Percentiles rank a stretch among this genome's conserved stretches.
Evolutionary conservation across 192 early-diverging fungal species (phyloP).

Genomic region (Endogone sp.): DNA sequence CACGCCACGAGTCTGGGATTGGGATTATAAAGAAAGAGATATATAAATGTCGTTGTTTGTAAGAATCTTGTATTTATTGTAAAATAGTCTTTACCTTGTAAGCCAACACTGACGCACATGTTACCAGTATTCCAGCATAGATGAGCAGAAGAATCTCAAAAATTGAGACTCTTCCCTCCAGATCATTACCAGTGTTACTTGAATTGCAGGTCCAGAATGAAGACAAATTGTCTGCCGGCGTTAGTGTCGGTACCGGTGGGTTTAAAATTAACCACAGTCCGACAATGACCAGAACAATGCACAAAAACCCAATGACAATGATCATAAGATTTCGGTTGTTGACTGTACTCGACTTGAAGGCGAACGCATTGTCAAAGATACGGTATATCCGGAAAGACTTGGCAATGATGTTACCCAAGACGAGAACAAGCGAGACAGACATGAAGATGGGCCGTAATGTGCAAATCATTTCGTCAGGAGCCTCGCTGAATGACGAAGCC

Average conservation of each 20-base stretch:
- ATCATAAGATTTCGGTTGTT: background rate
- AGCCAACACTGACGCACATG: constrained; percentile 40
- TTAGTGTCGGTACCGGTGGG: background rate
- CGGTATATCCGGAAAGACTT: constrained; percentile 52
- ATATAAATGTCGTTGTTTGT: too few relatives aligned
- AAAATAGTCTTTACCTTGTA: constrained; percentile 42
- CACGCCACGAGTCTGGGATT: background rate
- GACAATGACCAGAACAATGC: background rate
- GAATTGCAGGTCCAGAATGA: background rate
- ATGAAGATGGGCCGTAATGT: constrained; percentile 30
- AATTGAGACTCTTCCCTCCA: background rate
- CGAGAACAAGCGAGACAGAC: constrained; percentile 30
- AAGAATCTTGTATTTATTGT: too few relatives aligned
- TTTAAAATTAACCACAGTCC: background rate
- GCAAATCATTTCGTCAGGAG: constrained; percentile 33
- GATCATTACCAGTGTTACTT: background rate
- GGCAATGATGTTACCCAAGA: constrained; percentile 44
- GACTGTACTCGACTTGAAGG: constrained; percentile 12
- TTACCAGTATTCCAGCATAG: constrained; percentile 28
- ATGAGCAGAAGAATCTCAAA: constrained; percentile 4
- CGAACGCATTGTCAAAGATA: constrained; percentile 51
- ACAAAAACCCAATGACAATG: background rate
- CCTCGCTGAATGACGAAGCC: constrained; percentile 31
- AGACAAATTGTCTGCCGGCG: background rate
- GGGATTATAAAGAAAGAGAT: background rate